Evolutionary conservation across 163 green algal species (phyloP), one percentile per base, ranked within the genome.

Genomic region (Dunaliella salina): DNA sequence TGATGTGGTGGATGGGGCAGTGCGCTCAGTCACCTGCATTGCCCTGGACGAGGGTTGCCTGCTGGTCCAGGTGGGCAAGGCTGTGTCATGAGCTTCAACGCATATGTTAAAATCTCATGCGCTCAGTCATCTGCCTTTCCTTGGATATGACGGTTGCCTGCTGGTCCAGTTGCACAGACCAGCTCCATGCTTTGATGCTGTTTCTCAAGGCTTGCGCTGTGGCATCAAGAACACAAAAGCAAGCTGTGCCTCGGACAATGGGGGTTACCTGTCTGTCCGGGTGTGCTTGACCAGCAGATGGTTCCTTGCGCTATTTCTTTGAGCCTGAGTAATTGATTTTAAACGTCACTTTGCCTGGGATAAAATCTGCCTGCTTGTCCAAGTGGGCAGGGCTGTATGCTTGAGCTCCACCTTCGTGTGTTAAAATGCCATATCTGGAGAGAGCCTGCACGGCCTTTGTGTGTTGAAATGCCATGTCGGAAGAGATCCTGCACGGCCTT

Each of bases 1-100:
- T 35, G 93, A 97, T 86, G 90, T 96, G 40, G 88, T 96, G 26
- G 94, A 96, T 78, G 92, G 90, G 25, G 91, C 88, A 33, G 86
- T 46, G 17, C 85, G 94, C 25, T 93, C 87, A 78, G 90, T 95
- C 32, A 95, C 90, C 13, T 95, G 91, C 89, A 93, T 93, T 46
- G 92, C 95, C 25, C 85, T 95, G 90, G 90, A 92, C 33, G 88
- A 94, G 30, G 92, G 88, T 82, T 92, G 91, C 50, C 75, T 90
- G 80, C 87, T 97, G 84, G 89, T 96, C 80, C 86, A 89, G 57
- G 88, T 97, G 79, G 29, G 63, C 24, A 29, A 3, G 63, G n/a
- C n/a, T n/a, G n/a, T n/a, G n/a, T n/a, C n/a, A n/a, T n/a, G n/a
- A n/a, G n/a, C n/a, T n/a, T n/a, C n/a, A n/a, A n/a, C n/a, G n/a